A percentile compares a stretch with the other conserved stretches of the same genome.
These are phyloP conservation scores for Fulvia fulva DNA, from an alignment of 2,329 filamentous ascomycete species.

Conservation along the genomic window DNA sequence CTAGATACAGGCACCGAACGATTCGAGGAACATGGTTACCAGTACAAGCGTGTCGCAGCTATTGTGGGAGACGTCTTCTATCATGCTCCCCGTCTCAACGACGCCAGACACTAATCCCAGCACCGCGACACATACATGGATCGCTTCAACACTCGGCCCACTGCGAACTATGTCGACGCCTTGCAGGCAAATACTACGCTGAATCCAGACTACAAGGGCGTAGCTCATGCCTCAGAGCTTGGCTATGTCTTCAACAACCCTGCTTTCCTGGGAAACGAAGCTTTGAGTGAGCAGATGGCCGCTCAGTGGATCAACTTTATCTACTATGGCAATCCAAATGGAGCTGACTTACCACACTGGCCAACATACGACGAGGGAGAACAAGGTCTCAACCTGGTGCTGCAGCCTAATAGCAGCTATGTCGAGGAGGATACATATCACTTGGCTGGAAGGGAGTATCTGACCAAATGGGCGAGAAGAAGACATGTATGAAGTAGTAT, in stretches of 20 bases:
- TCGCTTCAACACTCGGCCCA: constrained; percentile 56
- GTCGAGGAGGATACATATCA: constrained; percentile 20
- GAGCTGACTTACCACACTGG: constrained; percentile 14
- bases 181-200: constrained; percentile 6
- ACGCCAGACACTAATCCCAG: constrained; percentile 50
- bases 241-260: constrained; percentile 36
- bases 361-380: constrained; percentile 13
- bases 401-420: constrained; percentile 17
- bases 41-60: constrained; percentile 54
- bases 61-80: constrained; percentile 54
- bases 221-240: constrained; percentile 53
- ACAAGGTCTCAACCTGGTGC: constrained; percentile 14
- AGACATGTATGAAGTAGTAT: constrained; percentile 22
- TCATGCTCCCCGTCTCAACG: constrained; percentile 53
- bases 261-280: constrained; percentile 12
- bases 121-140: constrained; percentile 55
- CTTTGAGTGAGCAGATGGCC: constrained; percentile 17
- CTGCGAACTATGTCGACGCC: constrained; percentile 31
- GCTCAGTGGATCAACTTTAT: constrained; percentile 21
- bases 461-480: constrained; percentile 20
- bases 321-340: constrained; percentile 17
- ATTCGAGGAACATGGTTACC: constrained; percentile 35
- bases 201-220: constrained; percentile 42
- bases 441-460: constrained; percentile 18
- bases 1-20: constrained; percentile 37